Evolutionary conservation across 371 early-diverging fungal genomes (phyloP).

Genomic region (Rhizopus stolonifer): DNA sequence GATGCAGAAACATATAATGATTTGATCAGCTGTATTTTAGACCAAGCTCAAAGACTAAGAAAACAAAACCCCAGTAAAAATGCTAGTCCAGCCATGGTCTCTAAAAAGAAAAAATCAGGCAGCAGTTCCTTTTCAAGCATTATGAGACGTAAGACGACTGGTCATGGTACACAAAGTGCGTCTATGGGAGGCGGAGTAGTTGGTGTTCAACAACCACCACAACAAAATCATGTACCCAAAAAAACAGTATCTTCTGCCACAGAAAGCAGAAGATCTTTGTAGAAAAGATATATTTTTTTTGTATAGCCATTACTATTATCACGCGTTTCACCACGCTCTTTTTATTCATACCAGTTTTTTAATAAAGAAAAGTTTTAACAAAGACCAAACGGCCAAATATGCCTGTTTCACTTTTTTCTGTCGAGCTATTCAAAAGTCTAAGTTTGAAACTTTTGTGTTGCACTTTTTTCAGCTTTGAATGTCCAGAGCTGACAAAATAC

Average conservation of each 20-base stretch:
- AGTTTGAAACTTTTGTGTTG: no score
- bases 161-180: conserved; percentile 23
- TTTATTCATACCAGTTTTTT: no score
- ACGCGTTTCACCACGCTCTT: no score
- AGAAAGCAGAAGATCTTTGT: conserved; percentile 26
- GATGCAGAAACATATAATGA: conserved; percentile 88
- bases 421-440: no score
- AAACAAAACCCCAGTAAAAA: conserved; percentile 44
- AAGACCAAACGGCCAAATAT: no score
- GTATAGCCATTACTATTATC: not conserved
- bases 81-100: conserved; percentile 54
- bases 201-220: conserved; percentile 34
- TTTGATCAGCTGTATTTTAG: conserved; percentile 80
- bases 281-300: not conserved
- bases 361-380: no score
- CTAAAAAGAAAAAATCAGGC: conserved; percentile 43
- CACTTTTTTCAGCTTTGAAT: no score
- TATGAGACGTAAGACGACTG: conserved; percentile 29
- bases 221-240: conserved; percentile 18
- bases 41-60: conserved; percentile 61
- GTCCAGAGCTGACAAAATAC: no score
- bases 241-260: conserved; percentile 10
- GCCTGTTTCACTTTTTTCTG: no score
- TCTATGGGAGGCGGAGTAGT: conserved; percentile 55
- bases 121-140: conserved; percentile 24